Percentiles rank a stretch among this genome's conserved stretches.
Conservation (phyloP, 306 rosid species). For the Gynostemma pentaphyllum region DNA sequence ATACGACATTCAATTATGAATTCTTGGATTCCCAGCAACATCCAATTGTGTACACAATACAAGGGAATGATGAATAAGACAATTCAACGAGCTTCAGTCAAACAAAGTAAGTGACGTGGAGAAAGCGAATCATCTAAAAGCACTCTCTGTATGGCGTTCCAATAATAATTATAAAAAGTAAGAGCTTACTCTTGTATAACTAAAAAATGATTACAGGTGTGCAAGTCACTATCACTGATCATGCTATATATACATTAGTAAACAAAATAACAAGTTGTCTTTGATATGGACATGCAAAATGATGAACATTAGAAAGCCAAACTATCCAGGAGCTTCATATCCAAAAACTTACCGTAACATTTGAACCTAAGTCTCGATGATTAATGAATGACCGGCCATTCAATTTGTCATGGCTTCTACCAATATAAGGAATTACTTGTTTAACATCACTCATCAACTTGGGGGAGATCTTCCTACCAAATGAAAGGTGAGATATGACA, state of each 20-base stretch:
- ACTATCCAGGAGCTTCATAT: background rate
- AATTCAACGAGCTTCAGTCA: too few relatives aligned
- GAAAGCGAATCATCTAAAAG: background rate
- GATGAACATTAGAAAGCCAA: background rate
- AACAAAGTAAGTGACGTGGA: background rate
- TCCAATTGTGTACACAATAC: too few relatives aligned
- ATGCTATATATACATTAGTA: too few relatives aligned
- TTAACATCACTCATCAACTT: conserved; percentile 58
- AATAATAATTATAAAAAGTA: background rate
- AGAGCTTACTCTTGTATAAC: background rate
- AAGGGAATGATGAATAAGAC: too few relatives aligned
- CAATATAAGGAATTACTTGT: conserved; percentile 67
- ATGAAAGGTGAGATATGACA: conserved; percentile 59
- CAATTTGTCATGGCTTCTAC: conserved; percentile 77
- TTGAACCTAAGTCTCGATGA: conserved; percentile 47
- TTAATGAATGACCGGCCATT: conserved; percentile 72
- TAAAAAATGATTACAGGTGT: background rate
- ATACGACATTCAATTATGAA: background rate
- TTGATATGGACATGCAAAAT: background rate
- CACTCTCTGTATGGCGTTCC: background rate
- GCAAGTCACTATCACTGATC: background rate
- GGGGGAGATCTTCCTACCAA: conserved; percentile 57
- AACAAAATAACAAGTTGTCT: too few relatives aligned
- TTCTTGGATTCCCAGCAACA: background rate
- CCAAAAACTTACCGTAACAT: conserved; percentile 78